Evolutionary conservation across 306 rosid genomes (phyloP), one percentile per base, ranked within the genome.

Genomic region (Amphicarpaea edgeworthii): DNA sequence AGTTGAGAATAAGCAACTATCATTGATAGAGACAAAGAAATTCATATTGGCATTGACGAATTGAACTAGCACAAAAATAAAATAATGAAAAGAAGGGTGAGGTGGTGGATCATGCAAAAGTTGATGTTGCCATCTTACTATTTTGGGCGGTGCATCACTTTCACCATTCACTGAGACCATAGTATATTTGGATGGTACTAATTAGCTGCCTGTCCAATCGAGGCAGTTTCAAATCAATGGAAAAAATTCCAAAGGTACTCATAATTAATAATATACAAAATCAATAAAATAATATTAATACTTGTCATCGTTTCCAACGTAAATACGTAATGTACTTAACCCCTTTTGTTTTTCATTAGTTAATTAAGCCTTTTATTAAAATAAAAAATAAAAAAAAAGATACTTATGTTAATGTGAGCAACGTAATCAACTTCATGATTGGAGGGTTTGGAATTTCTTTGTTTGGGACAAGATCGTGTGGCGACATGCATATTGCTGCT

Each of bases 141-240:
- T 80, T 89, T 87, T 77, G 83, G 83, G 88, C 86, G 81, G 83
- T 87, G 86, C 88, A 80, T 82, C 89, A 51, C 91, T 89, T 83
- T 83, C 81, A 77, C 81, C 80, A 46, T 80, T 85, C 76, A 81
- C 79, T 73, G 3, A 76, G 68, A 61, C 46, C 68, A 57, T 60
- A 76, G 73, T 78, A 75, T 82, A 62, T 86, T 51, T 83, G 87
- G 82, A 73, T 73, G 83, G 85, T 82, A 90, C 87, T 77, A 37
- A 77, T 86, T 79, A 81, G 74, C 59, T 81, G 84, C 80, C 61
- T 87, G 90, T 88, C 90, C 88, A 82, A 88, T 91, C 90, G 40
- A 82, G 68, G 89, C 80, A 87, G 77, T 83, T 87, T 87, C 84
- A 41, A 81, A 77, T 80, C 87, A 64, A 82, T 78, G 76, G 78